These are phyloP conservation scores for Graphilbum ipis-grandicollis DNA, from an alignment of 2,329 filamentous ascomycete genomes.

Conservation along the genomic window DNA sequence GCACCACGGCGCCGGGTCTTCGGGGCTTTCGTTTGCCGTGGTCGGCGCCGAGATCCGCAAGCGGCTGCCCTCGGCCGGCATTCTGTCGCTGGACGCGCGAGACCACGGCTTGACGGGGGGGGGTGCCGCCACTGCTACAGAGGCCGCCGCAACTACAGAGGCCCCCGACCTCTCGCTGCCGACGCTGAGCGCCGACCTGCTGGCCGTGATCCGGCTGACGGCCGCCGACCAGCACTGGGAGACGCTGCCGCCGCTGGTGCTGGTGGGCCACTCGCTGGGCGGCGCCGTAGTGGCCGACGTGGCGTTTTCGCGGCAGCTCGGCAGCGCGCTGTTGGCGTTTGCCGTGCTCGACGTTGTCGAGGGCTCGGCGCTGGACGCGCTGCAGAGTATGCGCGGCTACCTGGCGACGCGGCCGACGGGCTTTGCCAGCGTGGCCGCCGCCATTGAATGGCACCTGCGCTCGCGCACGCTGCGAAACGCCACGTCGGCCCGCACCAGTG, in stretches of 20 bases:
- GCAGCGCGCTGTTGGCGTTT: constrained; percentile 53
- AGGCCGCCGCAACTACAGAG: too few relatives aligned
- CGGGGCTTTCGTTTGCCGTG: constrained; percentile 78
- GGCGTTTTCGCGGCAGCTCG: constrained; percentile 50
- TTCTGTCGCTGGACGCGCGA: constrained; percentile 72
- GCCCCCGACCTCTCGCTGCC: constrained; percentile 52
- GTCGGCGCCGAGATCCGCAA: constrained; percentile 63
- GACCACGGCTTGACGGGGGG: constrained; percentile 56
- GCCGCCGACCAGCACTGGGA: constrained; percentile 55
- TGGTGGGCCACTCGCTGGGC: constrained; percentile 85
- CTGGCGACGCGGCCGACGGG: constrained; percentile 62
- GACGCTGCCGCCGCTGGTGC: constrained; percentile 53
- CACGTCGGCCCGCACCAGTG: constrained; percentile 69
- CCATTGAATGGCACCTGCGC: constrained; percentile 86
- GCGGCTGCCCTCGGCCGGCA: constrained; percentile 59
- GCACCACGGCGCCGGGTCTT: constrained; percentile 90
- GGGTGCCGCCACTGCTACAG: too few relatives aligned
- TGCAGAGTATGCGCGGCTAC: constrained; percentile 88
- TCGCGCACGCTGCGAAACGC: constrained; percentile 74
- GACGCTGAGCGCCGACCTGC: constrained; percentile 56
- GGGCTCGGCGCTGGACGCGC: constrained; percentile 83
- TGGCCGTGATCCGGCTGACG: constrained; percentile 51
- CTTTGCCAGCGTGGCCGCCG: constrained; percentile 62
- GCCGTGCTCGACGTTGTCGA: constrained; percentile 91
- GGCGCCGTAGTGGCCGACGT: constrained; percentile 81